Percentiles rank a stretch among this genome's conserved stretches.
These are phyloP conservation scores for Biscutella laevigata DNA, from an alignment of 441 rosid species.

Conservation along the genomic window DNA sequence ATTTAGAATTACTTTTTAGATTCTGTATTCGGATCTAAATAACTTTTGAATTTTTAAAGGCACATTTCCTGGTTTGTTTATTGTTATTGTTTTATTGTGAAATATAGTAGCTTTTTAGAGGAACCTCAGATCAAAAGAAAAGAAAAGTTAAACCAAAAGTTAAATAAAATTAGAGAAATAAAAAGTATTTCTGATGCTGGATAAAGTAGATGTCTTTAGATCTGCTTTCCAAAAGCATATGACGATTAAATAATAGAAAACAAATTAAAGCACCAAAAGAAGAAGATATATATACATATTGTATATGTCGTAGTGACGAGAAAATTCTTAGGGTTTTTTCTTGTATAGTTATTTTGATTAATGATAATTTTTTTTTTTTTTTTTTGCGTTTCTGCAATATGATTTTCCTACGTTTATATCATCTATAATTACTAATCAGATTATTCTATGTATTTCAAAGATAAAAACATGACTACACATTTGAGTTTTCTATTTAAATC, in stretches of 20 bases:
- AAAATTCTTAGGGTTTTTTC: background rate
- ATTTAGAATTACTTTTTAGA: conserved; percentile 4
- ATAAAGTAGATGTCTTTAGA: conserved; percentile 19
- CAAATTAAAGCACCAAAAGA: too few species aligned
- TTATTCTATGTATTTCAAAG: too few species aligned
- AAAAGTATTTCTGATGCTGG: conserved; percentile 14
- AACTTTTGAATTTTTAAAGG: conserved; percentile 12
- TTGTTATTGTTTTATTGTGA: conserved; percentile 12
- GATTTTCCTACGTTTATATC: background rate
- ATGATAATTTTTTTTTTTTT: background rate
- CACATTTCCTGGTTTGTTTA: conserved; percentile 2
- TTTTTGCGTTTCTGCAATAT: background rate
- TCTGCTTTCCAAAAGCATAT: conserved; percentile 28
- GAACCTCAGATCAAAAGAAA: conserved; percentile 20
- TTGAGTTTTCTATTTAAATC: too few species aligned
- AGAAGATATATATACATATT: conserved; percentile 7
- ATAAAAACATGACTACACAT: too few species aligned
- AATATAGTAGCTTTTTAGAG: conserved; percentile 7
- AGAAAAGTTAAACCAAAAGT: conserved; percentile 19
- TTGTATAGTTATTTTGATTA: background rate
- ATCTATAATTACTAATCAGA: background rate
- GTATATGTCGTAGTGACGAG: conserved; percentile 8
- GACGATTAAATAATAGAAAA: conserved; percentile 11
- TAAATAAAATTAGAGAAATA: conserved; percentile 8
- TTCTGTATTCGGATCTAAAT: conserved; percentile 2